Base-by-base conservation (phyloP, 495 filamentous ascomycete species). In the Aspergillus conjunctus region DNA sequence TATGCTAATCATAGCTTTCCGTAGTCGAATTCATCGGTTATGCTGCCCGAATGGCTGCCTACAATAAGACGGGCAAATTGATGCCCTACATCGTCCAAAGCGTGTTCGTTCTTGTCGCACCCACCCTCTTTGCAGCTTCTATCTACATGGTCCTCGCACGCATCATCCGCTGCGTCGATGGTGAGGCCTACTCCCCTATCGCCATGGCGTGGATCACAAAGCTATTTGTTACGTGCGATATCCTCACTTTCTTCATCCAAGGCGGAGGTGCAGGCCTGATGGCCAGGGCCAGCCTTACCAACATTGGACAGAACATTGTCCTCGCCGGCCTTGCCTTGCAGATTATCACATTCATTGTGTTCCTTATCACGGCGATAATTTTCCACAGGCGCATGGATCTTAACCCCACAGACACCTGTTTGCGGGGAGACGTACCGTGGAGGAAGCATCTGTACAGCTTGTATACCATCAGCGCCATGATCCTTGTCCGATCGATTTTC, bases 21-120 rank as follows among this genome's bases (percentile, higher is more conserved):
- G 1, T 20, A 71, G 68, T 71, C 33, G 68, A 71, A 56, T 56
- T 63, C 10, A 60, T 63, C 11, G 69, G 69, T 1, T 71, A 64
- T 26, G 53, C 60, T 41, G 64, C 66, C 50, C 66, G 71, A 21
- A 61, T 63, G 1, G 63, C 66, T 48, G 66, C 65, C 9, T 63
- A 69, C 32, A 63, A 60, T 10, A 51, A 66, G 50, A 69, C 66
- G 12, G 59, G 43, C 30, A 60, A 60, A 0, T 56, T 76, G 0
- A 62, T 66, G 12, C 66, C 63, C 37, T 61, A 61, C 32, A n/a
- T 46, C 7, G 41, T 61, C 31, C 58, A 61, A 43, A 61, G 17
- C 30, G 41, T 61, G 18, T 61, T 61, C 12, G n/a, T 61, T 43
- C 58, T 61, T 11, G 51, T 61, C 1, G 58, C 41, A 0, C 58